phyloP scores from a whole-genome alignment of 2,329 filamentous ascomycete species.

The Epichloe glyceriae region DNA sequence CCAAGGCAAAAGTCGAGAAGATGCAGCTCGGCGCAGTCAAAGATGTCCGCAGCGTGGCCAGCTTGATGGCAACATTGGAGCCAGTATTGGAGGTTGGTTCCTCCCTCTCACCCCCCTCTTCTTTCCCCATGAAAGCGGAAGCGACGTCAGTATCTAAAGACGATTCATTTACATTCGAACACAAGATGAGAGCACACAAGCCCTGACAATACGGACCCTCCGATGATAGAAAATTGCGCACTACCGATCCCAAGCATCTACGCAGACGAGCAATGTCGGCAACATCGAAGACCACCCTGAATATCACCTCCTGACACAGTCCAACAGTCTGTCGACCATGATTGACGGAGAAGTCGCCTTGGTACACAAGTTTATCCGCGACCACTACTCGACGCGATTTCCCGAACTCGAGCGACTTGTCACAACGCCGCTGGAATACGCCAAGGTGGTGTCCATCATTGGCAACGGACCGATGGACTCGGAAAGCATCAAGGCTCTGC shows the following conservation, averaged over 20 bases:
- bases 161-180: conserved; percentile 49
- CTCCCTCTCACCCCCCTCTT: conserved; percentile 16
- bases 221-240: conserved; percentile 61
- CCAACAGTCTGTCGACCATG: conserved; percentile 78
- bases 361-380: conserved; percentile 91
- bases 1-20: conserved; percentile 70
- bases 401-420: conserved; percentile 85
- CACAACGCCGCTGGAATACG: conserved; percentile 86
- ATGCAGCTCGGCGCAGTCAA: conserved; percentile 62
- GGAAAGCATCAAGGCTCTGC: conserved; percentile 66
- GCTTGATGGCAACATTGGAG: conserved; percentile 68
- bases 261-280: conserved; percentile 54
- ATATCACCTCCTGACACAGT: conserved; percentile 77
- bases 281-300: conserved; percentile 87
- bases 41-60: conserved; percentile 69
- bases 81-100: conserved; percentile 64
- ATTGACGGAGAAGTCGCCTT: conserved; percentile 88
- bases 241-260: conserved; percentile 57
- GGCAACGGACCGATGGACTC: conserved; percentile 81
- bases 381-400: conserved; percentile 89
- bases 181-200: conserved; percentile 38
- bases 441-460: conserved; percentile 85
- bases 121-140: conserved; percentile 10
- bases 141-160: conserved; percentile 8
- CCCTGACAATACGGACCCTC: conserved; percentile 49